Evolutionary conservation across 441 rosid species (phyloP).

Genomic region (Eruca vesicaria): DNA sequence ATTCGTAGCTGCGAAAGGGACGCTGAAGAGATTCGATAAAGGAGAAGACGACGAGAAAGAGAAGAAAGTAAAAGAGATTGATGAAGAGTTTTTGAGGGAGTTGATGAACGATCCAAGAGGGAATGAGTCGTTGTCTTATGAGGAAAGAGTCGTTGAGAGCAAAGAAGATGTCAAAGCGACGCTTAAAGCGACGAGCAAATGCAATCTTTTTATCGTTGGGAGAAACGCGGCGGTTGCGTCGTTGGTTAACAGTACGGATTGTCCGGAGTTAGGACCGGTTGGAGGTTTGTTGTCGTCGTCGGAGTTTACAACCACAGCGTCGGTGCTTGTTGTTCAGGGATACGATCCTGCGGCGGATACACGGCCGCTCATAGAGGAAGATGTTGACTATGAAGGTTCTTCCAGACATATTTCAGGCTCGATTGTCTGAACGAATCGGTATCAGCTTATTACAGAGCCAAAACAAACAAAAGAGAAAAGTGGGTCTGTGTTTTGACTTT

Average conservation of each 20-base stretch:
- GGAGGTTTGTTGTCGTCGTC: conserved; percentile 54
- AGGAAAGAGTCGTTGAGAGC: conserved; percentile 39
- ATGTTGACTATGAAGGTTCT: conserved; percentile 4
- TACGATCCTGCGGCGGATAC: conserved; percentile 41
- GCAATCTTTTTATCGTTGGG: conserved; percentile 54
- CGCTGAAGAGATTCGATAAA: conserved; percentile 23
- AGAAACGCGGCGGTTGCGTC: conserved; percentile 37
- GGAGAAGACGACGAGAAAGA: conserved; percentile 18
- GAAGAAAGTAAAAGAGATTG: conserved; percentile 19
- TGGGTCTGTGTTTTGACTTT: not conserved
- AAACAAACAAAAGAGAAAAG: not conserved
- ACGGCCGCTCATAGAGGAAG: conserved; percentile 42
- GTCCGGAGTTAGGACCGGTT: conserved; percentile 54
- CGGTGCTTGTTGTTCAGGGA: conserved; percentile 51
- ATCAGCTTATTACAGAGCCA: not conserved
- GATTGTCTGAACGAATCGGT: conserved; percentile 20
- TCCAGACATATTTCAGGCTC: conserved; percentile 35
- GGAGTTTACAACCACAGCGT: conserved; percentile 51
- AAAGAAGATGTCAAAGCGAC: conserved; percentile 37
- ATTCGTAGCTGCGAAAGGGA: conserved; percentile 36
- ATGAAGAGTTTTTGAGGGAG: conserved; percentile 25
- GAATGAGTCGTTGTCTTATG: conserved; percentile 34
- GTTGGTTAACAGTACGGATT: conserved; percentile 38
- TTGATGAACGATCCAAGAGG: conserved; percentile 27
- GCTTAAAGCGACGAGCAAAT: conserved; percentile 40